phyloP scores from a whole-genome alignment of 306 rosid species.

The Lathyrus tuberosus region DNA sequence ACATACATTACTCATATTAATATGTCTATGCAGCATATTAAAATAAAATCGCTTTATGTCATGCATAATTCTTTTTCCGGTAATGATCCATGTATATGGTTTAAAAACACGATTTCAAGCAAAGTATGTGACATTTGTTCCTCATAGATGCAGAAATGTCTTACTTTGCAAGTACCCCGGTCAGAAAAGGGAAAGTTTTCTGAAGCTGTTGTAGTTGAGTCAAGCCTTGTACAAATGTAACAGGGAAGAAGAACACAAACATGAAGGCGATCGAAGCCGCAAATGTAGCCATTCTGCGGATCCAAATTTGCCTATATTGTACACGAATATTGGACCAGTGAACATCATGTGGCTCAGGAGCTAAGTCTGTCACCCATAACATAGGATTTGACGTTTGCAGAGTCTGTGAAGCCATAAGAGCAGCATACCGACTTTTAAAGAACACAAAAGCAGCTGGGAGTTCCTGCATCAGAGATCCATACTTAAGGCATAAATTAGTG shows the following conservation, averaged over 20 bases:
- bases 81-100: constrained; percentile 20
- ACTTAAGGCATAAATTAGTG: constrained; percentile 25
- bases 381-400: constrained; percentile 93
- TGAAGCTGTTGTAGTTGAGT: constrained; percentile 78
- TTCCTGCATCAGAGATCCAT: constrained; percentile 57
- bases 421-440: constrained; percentile 93
- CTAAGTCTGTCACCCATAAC: constrained; percentile 86
- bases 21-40: constrained; percentile 23
- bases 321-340: constrained; percentile 93
- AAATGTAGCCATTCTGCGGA: constrained; percentile 79
- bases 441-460: constrained; percentile 93
- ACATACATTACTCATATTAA: constrained; percentile 21
- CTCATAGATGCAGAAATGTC: constrained; percentile 31
- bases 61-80: constrained; percentile 29
- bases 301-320: constrained; percentile 88
- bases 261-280: constrained; percentile 74
- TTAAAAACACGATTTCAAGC: constrained; percentile 12
- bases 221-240: constrained; percentile 85
- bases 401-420: constrained; percentile 62
- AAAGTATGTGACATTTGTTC: constrained; percentile 33
- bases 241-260: constrained; percentile 85
- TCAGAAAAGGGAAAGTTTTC: constrained; percentile 69
- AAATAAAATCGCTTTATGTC: constrained; percentile 14
- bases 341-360: constrained; percentile 92
- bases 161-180: constrained; percentile 70